Evolutionary conservation across 2,329 filamentous ascomycete species (phyloP).

Genomic region (Stagonosporopsis tanaceti): DNA sequence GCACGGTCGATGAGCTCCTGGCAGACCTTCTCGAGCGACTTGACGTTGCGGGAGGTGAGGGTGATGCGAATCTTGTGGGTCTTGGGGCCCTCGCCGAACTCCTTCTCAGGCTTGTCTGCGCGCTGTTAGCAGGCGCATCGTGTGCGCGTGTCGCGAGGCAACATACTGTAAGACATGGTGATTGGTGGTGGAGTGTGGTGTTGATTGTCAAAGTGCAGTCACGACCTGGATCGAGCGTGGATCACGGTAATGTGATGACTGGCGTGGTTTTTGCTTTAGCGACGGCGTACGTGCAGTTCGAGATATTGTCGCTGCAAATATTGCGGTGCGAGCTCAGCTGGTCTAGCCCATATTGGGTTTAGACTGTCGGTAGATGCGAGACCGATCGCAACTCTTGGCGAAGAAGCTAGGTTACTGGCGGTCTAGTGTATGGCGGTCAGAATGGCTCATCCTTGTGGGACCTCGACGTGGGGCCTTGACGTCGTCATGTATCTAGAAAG

Average conservation of each 20-base stretch:
- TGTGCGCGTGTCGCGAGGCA: neutral
- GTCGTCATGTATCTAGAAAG: slow-evolving; percentile 20
- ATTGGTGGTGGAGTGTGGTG: slow-evolving; percentile 31
- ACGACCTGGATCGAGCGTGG: slow-evolving; percentile 56
- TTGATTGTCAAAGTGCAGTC: slow-evolving; percentile 51
- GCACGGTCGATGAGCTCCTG: slow-evolving; percentile 97
- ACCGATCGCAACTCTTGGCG: neutral
- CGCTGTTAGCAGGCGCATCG: slow-evolving; percentile 21
- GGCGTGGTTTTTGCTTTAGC: slow-evolving; percentile 44
- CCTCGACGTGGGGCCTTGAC: slow-evolving; percentile 24
- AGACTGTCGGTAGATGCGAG: neutral
- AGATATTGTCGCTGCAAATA: slow-evolving; percentile 22
- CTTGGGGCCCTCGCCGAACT: slow-evolving; percentile 91
- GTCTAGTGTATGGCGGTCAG: slow-evolving; percentile 16
- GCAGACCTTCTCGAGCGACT: slow-evolving; percentile 88
- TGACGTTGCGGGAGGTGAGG: slow-evolving; percentile 92
- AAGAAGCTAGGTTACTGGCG: neutral
- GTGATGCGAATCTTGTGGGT: slow-evolving; percentile 99
- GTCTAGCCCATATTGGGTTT: neutral
- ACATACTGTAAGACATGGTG: slow-evolving; percentile 49
- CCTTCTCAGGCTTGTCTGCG: slow-evolving; percentile 84
- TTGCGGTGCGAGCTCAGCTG: neutral
- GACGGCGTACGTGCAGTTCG: slow-evolving; percentile 41
- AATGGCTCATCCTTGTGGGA: slow-evolving; percentile 36
- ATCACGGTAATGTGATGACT: slow-evolving; percentile 64